Percentiles rank a stretch among this genome's conserved stretches.
These are phyloP conservation scores for Penicillium aurantiogriseum DNA, from an alignment of 2,329 filamentous ascomycete genomes.

Conservation along the genomic window DNA sequence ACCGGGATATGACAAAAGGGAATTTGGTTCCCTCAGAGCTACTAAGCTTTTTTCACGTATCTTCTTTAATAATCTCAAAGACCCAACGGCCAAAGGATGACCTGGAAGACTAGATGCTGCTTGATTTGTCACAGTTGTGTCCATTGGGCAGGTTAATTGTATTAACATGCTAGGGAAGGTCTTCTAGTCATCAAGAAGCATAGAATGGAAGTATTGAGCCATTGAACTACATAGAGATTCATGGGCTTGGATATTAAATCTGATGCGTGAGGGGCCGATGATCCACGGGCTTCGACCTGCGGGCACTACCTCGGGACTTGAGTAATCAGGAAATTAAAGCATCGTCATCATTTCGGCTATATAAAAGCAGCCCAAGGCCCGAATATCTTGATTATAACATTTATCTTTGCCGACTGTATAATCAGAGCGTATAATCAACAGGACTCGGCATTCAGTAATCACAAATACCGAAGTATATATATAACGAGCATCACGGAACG, in stretches of 20 bases:
- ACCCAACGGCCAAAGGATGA: neutral
- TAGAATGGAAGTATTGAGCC: neutral
- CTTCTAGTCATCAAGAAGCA: neutral
- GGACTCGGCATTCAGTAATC: neutral
- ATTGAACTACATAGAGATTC: neutral
- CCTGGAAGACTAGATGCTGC: neutral
- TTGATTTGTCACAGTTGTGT: neutral
- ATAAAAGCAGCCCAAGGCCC: neutral
- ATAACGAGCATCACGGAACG: neutral
- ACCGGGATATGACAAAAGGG: neutral
- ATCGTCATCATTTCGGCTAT: neutral
- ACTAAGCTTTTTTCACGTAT: accelerated
- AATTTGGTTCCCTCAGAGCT: neutral
- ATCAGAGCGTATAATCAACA: neutral
- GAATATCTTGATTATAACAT: neutral
- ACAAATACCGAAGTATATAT: neutral
- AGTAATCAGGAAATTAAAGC: constrained; percentile 25
- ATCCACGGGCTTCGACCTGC: too few relatives aligned
- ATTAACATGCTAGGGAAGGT: too few relatives aligned
- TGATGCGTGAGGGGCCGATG: too few relatives aligned
- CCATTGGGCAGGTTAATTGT: neutral
- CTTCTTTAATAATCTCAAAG: too few relatives aligned
- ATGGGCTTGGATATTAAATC: too few relatives aligned
- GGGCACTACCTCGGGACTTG: constrained; percentile 17
- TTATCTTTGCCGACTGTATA: neutral